phyloP scores from a whole-genome alignment of 2,329 filamentous ascomycete species.

The Leptodontidium sp. region DNA sequence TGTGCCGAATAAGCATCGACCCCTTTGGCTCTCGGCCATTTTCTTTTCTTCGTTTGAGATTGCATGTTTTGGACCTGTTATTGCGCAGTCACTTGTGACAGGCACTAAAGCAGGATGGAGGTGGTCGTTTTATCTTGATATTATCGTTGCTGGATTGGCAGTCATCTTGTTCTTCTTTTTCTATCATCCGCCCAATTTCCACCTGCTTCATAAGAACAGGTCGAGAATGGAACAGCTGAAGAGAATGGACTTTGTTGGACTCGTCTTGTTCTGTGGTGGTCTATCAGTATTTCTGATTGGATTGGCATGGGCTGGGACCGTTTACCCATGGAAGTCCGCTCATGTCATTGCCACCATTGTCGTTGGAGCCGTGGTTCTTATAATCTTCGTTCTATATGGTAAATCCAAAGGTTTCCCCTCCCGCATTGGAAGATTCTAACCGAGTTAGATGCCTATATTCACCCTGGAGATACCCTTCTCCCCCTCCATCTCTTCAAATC shows the following conservation, averaged over 20 bases:
- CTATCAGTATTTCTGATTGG: conserved; percentile 54
- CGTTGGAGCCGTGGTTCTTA: conserved; percentile 31
- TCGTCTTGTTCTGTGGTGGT: conserved; percentile 53
- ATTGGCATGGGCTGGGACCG: conserved; percentile 52
- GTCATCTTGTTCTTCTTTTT: conserved; percentile 53
- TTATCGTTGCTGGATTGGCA: conserved; percentile 53
- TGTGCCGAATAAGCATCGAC: conserved; percentile 53
- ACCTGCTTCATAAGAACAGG: conserved; percentile 51
- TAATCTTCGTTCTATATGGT: conserved; percentile 38
- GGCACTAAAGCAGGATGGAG: conserved; percentile 56
- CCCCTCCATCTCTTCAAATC: conserved; percentile 54
- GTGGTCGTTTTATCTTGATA: conserved; percentile 59
- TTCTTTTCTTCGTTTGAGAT: not conserved
- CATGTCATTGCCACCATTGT: conserved; percentile 46
- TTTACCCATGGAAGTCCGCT: conserved; percentile 54
- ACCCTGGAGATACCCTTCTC: conserved; percentile 51
- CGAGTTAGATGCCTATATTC: conserved; percentile 49
- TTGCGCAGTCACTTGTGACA: conserved; percentile 54
- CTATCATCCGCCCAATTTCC: conserved; percentile 57
- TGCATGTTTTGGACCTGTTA: conserved; percentile 54
- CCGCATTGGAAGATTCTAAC: conserved; percentile 47
- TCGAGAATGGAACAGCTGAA: conserved; percentile 50
- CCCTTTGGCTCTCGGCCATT: conserved; percentile 46
- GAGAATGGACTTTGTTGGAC: conserved; percentile 56
- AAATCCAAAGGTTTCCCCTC: conserved; percentile 39